Conservation (phyloP, 2,329 filamentous ascomycete species). For the Aaosphaeria arxii region DNA sequence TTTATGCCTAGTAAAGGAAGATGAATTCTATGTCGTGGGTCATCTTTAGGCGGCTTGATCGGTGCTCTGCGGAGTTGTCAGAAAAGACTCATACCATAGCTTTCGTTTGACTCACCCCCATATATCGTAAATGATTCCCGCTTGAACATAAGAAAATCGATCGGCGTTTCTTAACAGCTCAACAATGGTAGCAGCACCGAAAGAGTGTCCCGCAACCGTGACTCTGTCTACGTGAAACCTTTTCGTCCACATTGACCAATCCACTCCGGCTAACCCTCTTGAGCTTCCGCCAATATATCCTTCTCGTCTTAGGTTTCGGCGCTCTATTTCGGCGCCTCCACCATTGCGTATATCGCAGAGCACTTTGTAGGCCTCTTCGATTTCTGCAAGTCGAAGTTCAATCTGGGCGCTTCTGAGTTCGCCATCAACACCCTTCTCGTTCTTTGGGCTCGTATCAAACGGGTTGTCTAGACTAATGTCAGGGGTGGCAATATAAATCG, state of each 20-base stretch:
- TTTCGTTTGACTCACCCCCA: constrained; percentile 46
- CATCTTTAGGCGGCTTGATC: constrained; percentile 40
- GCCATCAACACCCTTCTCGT: constrained; percentile 58
- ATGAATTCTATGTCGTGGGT: constrained; percentile 45
- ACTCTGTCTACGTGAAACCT: constrained; percentile 56
- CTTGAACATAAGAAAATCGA: constrained; percentile 56
- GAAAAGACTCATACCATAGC: background rate
- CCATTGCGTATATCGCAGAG: constrained; percentile 56
- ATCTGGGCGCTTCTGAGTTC: constrained; percentile 61
- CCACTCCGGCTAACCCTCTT: constrained; percentile 53
- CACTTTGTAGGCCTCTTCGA: constrained; percentile 61
- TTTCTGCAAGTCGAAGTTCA: constrained; percentile 60
- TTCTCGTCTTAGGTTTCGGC: constrained; percentile 54
- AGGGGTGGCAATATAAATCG: too few relatives aligned
- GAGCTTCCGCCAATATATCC: constrained; percentile 60
- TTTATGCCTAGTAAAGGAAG: constrained; percentile 63
- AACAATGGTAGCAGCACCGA: constrained; percentile 63
- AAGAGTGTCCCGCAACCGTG: constrained; percentile 64
- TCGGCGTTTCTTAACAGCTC: constrained; percentile 57
- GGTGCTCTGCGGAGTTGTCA: constrained; percentile 41
- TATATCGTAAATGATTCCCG: constrained; percentile 65
- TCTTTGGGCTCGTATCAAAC: constrained; percentile 50
- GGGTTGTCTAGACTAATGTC: constrained; percentile 34
- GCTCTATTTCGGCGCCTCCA: constrained; percentile 50
- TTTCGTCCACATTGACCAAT: constrained; percentile 57